phyloP scores from a whole-genome alignment of 306 rosid species.

The Cicer judaicum region DNA sequence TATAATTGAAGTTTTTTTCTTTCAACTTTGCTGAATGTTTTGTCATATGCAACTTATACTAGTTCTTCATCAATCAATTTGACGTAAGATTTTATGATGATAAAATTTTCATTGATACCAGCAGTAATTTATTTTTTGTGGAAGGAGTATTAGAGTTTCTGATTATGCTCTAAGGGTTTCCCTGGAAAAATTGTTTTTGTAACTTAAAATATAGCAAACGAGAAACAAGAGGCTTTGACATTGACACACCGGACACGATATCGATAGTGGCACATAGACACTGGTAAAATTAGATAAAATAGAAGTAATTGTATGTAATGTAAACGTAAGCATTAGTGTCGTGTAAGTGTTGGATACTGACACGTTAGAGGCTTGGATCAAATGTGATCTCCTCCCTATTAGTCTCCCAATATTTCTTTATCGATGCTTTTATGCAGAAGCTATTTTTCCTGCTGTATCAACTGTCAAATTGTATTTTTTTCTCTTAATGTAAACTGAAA shows the following conservation, averaged over 20 bases:
- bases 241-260: too few relatives aligned
- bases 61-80: conserved; percentile 11
- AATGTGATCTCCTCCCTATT: neutral
- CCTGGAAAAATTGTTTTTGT: too few relatives aligned
- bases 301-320: too few relatives aligned
- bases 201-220: too few relatives aligned
- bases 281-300: too few relatives aligned
- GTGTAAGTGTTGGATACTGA: too few relatives aligned
- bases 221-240: too few relatives aligned
- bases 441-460: neutral
- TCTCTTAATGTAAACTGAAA: too few relatives aligned
- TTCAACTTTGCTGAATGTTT: neutral
- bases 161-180: neutral
- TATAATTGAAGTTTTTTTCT: conserved; percentile 6
- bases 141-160: conserved; percentile 17
- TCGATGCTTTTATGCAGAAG: conserved; percentile 11
- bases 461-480: neutral
- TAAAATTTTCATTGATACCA: conserved; percentile 2
- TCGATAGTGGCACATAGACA: too few relatives aligned
- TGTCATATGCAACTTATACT: neutral
- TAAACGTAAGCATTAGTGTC: too few relatives aligned
- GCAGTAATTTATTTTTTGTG: neutral
- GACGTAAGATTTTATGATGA: neutral
- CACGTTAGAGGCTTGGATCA: too few relatives aligned
- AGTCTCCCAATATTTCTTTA: conserved; percentile 2